Base-by-base conservation (phyloP, 257 asterid species). In the Jacaranda copaia region DNA sequence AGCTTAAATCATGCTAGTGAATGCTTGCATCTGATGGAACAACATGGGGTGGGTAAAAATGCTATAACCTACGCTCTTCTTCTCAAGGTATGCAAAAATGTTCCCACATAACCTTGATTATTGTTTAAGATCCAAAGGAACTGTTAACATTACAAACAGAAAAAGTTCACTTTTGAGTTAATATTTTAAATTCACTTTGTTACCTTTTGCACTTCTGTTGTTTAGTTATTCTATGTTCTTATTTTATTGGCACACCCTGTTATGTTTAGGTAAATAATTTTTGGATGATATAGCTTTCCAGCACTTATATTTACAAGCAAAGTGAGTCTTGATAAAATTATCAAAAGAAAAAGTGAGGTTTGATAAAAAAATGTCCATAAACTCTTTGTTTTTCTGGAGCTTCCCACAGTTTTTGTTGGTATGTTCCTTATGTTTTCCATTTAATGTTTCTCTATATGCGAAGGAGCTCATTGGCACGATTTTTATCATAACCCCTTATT, bases 11-110 rank as follows among this genome's bases (percentile, higher is more conserved):
- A 82, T 78, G 92, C 88, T 79, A 83, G 84, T 75, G 80, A 86
- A 69, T 93, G 97, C 82, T 83, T 91, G 88, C 62, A 81, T 81
- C 55, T 86, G 86, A 94, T 94, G 97, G 96, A 87, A 75, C 90
- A 80, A 73, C 93, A 84, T 36, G 90, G 89, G 84, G 85, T 94
- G 86, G 90, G 92, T 56, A 89, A 90, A 87, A 89, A 85, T 83
- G 85, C 79, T 83, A 58, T 86, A 77, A 91, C 96, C 25, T 94
- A 92, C 84, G 25, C 67, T 82, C 81, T 84, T 81, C 96, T 92
- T 79, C 93, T 94, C 84, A 84, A 91, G 98, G 98, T 94, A 82
- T 59, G 82, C 80, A 55, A 70, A 25, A 36, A 39, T 60, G 68
- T 16, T 45, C 25, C 25, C 68, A 20, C 49, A 69, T 49, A 77